Evolutionary conservation across 768 basidiomycete genomes (phyloP).

Genomic region (Auricularia heimuer): DNA sequence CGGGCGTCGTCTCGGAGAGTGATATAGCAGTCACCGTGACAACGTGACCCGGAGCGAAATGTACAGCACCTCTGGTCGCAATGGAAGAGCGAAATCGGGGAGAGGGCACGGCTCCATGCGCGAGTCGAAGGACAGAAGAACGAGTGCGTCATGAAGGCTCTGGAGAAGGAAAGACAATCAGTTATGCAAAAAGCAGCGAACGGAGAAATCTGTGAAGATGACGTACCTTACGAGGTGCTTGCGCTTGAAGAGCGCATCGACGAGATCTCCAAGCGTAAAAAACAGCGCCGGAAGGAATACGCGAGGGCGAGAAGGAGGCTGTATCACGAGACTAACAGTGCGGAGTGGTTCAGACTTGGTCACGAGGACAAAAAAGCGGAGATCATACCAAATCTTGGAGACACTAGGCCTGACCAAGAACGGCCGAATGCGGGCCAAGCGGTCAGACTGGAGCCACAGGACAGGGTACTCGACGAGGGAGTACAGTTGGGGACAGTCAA

Average conservation of each 20-base stretch:
- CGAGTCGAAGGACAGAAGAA: too few relatives aligned
- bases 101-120: not conserved
- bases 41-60: not conserved
- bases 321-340: not conserved
- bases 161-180: not conserved
- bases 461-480: too few relatives aligned
- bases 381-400: not conserved
- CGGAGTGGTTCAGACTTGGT: not conserved
- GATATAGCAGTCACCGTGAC: too few relatives aligned
- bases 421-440: too few relatives aligned
- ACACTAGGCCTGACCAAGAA: not conserved
- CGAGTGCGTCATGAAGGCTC: too few relatives aligned
- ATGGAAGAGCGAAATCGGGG: not conserved
- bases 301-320: not conserved
- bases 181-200: not conserved
- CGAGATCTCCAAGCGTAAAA: not conserved
- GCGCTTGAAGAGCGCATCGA: not conserved
- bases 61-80: not conserved
- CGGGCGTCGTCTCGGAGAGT: too few relatives aligned
- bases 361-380: too few relatives aligned
- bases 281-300: not conserved
- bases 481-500: too few relatives aligned
- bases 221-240: not conserved
- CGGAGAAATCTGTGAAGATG: not conserved
- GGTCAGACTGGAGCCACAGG: too few relatives aligned